These are phyloP conservation scores for Penicillium sp. DNA, from an alignment of 2,329 filamentous ascomycete genomes.

Conservation along the genomic window DNA sequence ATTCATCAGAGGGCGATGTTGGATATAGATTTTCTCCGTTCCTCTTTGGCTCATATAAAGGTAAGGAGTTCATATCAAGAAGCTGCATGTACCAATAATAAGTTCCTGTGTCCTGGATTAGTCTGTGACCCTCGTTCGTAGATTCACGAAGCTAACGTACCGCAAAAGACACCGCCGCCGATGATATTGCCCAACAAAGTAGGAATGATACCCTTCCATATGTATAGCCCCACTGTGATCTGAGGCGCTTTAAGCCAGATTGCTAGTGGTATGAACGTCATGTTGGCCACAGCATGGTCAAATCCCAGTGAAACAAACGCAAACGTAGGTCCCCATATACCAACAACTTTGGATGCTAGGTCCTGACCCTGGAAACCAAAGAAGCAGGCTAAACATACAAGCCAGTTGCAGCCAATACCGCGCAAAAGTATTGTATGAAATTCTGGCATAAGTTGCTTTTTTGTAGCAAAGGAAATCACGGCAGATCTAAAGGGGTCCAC, in stretches of 20 bases:
- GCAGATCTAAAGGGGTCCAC: conserved; percentile 47
- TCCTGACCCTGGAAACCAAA: conserved; percentile 51
- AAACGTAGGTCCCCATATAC: conserved; percentile 60
- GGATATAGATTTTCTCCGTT: not conserved
- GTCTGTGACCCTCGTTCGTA: no score
- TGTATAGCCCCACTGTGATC: conserved; percentile 54
- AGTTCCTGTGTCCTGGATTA: conserved; percentile 21
- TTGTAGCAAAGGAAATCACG: conserved; percentile 49
- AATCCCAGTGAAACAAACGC: conserved; percentile 57
- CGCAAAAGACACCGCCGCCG: conserved; percentile 57
- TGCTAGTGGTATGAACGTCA: conserved; percentile 56
- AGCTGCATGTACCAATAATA: conserved; percentile 55
- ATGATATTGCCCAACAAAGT: conserved; percentile 56
- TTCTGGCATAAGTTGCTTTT: conserved; percentile 52
- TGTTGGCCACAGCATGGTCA: conserved; percentile 61
- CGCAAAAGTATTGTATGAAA: conserved; percentile 58
- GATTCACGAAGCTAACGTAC: conserved; percentile 21
- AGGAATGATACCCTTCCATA: conserved; percentile 61
- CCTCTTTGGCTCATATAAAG: conserved; percentile 17
- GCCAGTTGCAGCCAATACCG: conserved; percentile 60
- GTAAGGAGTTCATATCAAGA: conserved; percentile 21
- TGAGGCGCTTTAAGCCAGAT: conserved; percentile 52
- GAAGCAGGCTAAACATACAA: conserved; percentile 58
- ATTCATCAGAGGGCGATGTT: not conserved
- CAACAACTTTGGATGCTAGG: conserved; percentile 55